Base-by-base conservation (phyloP, 768 basidiomycete genomes). In the Kwoniella sp. region DNA sequence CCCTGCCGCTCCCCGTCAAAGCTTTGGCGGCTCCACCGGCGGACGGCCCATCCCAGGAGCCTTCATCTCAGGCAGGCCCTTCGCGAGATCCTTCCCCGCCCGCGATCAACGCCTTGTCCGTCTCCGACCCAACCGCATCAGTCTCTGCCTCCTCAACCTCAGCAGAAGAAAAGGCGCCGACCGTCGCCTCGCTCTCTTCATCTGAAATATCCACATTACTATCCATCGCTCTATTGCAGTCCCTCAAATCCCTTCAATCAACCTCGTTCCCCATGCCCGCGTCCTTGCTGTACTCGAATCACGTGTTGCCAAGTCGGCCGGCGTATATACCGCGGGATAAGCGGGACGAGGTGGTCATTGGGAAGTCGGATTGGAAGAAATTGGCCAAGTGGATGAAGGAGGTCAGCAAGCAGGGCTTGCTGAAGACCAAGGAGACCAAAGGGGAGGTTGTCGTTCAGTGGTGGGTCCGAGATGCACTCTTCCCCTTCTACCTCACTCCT, bases 251-350 rank as follows among this genome's bases (percentile, higher is more conserved):
- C 0, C 76, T 86, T 1, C 85, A 87, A 0, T 54, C 84, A 0
- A 84, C 86, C 0, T 78, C 85, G 1, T 90, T 92, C 74, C 92
- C 93, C 0, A 87, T 93, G 50, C 82, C 88, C 0, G 86, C 91
- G 0, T 90, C 90, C 12, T 84, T 83, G 0, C 87, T 93, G 69
- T 93, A 92, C 80, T 86, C 89, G 7, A 85, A 84, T 20, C 85
- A 91, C 73, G 85, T 95, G 55, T 85, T 94, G 1, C 92, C 92
- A 4, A 87, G 84, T 58, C 85, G 92, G n/a, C 90, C 92, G 8
- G 86, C 87, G n/a, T 86, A 86, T 62, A 86, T 87, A 56, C 82
- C 82, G 3, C 66, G 53, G 23, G 67, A 67, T 17, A 67, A 71
- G 54, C 59, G 78, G 30, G 78, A 79, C 1, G 71, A 78, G 13